Conservation (phyloP, 2,329 filamentous ascomycete genomes). For the Curvularia spicifera region DNA sequence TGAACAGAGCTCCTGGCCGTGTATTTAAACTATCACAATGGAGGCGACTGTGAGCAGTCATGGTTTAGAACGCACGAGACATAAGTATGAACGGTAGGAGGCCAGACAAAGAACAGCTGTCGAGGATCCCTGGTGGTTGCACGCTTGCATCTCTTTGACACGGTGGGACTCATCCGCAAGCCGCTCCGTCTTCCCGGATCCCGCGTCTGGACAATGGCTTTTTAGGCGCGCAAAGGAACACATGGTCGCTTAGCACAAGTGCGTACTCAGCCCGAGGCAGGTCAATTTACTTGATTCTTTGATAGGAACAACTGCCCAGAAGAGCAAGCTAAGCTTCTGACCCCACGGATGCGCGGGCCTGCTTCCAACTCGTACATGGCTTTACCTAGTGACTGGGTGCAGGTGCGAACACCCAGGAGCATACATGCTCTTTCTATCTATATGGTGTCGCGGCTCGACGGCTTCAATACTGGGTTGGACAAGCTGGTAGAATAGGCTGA, state of each 20-base stretch:
- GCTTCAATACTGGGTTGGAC: background rate
- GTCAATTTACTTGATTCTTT: background rate
- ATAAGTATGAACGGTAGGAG: background rate
- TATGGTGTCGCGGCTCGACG: background rate
- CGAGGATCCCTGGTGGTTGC: background rate
- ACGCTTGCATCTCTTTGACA: background rate
- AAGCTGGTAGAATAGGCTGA: conserved; percentile 22
- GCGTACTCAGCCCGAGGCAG: background rate
- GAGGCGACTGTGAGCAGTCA: background rate
- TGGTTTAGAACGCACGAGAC: background rate
- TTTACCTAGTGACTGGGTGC: background rate
- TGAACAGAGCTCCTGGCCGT: background rate
- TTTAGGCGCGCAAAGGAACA: background rate
- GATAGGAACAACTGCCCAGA: background rate
- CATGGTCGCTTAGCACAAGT: background rate
- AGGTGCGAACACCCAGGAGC: background rate
- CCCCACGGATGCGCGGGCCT: conserved; percentile 10
- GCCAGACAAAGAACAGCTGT: background rate
- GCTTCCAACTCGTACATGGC: background rate
- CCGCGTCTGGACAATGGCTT: background rate
- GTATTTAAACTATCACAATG: no score
- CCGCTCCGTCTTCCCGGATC: conserved; percentile 17
- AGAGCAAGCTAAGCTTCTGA: background rate
- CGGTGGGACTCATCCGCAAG: conserved; percentile 8
- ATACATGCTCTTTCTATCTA: background rate